Evolutionary conservation across 2,329 filamentous ascomycete genomes (phyloP), one percentile per base, ranked within the genome.

Genomic region (Monosporascus sp.): DNA sequence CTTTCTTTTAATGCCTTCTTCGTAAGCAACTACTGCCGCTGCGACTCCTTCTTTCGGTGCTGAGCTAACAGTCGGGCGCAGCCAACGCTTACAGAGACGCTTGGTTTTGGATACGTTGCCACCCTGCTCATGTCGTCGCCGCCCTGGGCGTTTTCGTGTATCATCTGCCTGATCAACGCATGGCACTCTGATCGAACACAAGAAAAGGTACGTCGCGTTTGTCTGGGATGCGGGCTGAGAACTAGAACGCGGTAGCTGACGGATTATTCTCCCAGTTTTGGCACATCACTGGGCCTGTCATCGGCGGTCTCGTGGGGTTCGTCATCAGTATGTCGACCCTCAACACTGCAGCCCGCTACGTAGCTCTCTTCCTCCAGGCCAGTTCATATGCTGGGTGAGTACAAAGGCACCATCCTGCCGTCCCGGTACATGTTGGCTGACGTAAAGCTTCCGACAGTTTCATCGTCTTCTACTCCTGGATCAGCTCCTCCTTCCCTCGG

Each of bases 1-100:
- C 65, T 75, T 39, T 79, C 79, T 0, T 83, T 82, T 65, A 82
- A 82, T 57, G 79, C 78, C 41, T 84, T 82, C 65, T 83, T 83
- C 66, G 70, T 74, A 61, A 64, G 70, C 27, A 35, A n/a, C 43
- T 7, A 17, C 14, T 25, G 9, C 25, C 22, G n/a, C 20, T 25
- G 17, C 17, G 3, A 20, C 17, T 15, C 14, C 6, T 7, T 15
- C 7, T 9, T 15, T 25, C 17, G n/a, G 27, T 9, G 8, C 27
- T 27, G 8, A 22, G 37, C 60, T 63, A 54, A 63, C 38, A 15
- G 1, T 27, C 5, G 3, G 8, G 5, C 15, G 25, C 47, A 77
- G 74, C 77, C 78, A 0, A 75, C 75, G 0, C 69, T 82, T 27
- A 81, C 80, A 0, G 67, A 67, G 18, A 81, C 80, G 0, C 72